Conservation (phyloP, 768 basidiomycete genomes). For the Lactarius sp. region DNA sequence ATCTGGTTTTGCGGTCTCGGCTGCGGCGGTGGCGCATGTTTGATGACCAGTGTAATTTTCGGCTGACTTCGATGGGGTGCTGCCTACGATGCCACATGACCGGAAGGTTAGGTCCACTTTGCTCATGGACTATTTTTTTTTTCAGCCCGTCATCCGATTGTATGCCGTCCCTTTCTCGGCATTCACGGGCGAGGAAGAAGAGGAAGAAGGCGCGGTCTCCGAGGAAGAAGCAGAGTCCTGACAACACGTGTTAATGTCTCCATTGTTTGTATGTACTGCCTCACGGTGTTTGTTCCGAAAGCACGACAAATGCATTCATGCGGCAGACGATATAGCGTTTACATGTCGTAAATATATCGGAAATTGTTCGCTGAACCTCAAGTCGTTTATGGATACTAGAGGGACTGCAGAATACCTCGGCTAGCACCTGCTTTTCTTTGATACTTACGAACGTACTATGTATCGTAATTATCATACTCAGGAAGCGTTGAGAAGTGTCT, state of each 20-base stretch:
- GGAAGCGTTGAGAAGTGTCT: conserved; percentile 57
- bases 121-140: conserved; percentile 25
- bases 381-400: too few species aligned
- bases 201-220: conserved; percentile 44
- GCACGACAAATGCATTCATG: conserved; percentile 5
- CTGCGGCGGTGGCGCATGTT: conserved; percentile 1
- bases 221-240: conserved; percentile 39
- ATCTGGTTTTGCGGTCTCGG: conserved; percentile 10
- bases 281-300: background rate
- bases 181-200: conserved; percentile 79
- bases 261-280: conserved; percentile 6
- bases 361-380: background rate
- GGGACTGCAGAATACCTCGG: too few species aligned
- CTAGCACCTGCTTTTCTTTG: too few species aligned
- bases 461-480: background rate
- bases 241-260: conserved; percentile 5
- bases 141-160: conserved; percentile 85
- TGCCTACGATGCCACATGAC: conserved; percentile 4
- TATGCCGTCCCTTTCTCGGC: conserved; percentile 88
- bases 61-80: background rate
- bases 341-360: conserved; percentile 4
- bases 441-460: background rate
- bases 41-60: background rate
- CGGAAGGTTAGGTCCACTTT: conserved; percentile 4
- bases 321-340: background rate